A percentile compares a stretch with the other conserved stretches of the same genome.
These are phyloP conservation scores for Erythrobasidium yunnanense DNA, from an alignment of 768 basidiomycete species.

Conservation along the genomic window DNA sequence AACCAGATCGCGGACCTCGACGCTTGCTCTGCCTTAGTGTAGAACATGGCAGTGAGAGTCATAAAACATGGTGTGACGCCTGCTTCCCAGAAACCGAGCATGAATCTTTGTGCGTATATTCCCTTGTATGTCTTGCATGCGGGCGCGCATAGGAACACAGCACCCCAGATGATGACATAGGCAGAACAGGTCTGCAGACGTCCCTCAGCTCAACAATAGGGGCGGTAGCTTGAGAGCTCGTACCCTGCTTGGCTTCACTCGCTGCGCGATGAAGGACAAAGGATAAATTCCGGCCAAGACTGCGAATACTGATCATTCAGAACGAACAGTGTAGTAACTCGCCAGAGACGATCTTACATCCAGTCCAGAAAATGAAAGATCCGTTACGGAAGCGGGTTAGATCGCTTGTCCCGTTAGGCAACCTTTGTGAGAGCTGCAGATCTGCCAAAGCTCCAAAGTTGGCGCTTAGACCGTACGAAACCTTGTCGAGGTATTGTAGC, in stretches of 20 bases:
- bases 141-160: neutral
- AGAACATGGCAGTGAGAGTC: conserved; percentile 9
- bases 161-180: conserved; percentile 2
- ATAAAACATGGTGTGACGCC: conserved; percentile 15
- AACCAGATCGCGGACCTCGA: conserved; percentile 3
- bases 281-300: conserved; percentile 4
- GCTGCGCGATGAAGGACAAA: neutral
- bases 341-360: neutral
- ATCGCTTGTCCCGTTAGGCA: neutral
- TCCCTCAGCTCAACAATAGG: neutral
- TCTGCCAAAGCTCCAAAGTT: conserved; percentile 2
- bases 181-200: neutral
- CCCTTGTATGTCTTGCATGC: neutral
- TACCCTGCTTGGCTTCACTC: neutral
- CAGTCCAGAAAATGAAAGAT: conserved; percentile 3
- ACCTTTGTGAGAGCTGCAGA: neutral
- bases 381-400: neutral
- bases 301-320: neutral
- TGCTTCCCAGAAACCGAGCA: conserved; percentile 2
- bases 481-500: conserved; percentile 8
- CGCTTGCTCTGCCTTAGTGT: conserved; percentile 12
- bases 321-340: neutral
- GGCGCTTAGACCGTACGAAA: conserved; percentile 3
- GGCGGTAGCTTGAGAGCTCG: neutral
- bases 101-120: conserved; percentile 5